Base-by-base conservation (phyloP, 1,139 yeast species). In the Pichia sp. region DNA sequence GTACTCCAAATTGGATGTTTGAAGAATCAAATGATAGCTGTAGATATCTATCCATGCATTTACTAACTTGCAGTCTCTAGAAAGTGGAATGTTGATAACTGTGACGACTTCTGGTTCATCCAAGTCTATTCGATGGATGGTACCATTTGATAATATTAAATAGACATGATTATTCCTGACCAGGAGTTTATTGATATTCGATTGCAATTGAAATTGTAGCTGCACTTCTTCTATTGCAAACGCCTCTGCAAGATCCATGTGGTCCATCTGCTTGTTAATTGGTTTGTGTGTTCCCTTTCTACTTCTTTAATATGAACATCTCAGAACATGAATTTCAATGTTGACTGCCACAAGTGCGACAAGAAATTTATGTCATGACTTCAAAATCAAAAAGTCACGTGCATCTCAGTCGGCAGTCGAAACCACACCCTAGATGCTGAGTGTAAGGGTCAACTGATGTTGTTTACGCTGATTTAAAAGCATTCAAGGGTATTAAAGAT, bases 61-160 rank as follows among this genome's bases (percentile, higher is more conserved):
- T 27, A 60, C 60, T 35, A 77, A 65, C 4, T 27, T 10, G 46
- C 53, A 44, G 45, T 54, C 53, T 33, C 52, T 54, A 35, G 51
- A 52, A 0, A 65, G 56, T 1, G 62, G 55, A 7, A 55, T 38
- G n/a, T 56, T 60, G 3, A 67, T 50, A 28, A 55, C 57, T 27
- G 68, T 70, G 7, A 79, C 77, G 6, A 66, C 64, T 41, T 77
- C 75, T 0, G 85, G 85, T 44, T 67, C 68, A 43, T 72, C 74
- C 47, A 78, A 58, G 50, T 78, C 77, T 34, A 78, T 77, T 34
- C 80, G 61, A 47, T 74, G 69, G 29, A 78, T 62, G 27, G 66
- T 54, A 1, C 77, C 75, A 3, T 67, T 61, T 41, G 62, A 61
- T 42, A 74, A 63, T 0, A 78, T 72, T 41, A 79, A 58, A 44